These are phyloP conservation scores for Immersiella caudata DNA, from an alignment of 495 filamentous ascomycete species.

Conservation along the genomic window DNA sequence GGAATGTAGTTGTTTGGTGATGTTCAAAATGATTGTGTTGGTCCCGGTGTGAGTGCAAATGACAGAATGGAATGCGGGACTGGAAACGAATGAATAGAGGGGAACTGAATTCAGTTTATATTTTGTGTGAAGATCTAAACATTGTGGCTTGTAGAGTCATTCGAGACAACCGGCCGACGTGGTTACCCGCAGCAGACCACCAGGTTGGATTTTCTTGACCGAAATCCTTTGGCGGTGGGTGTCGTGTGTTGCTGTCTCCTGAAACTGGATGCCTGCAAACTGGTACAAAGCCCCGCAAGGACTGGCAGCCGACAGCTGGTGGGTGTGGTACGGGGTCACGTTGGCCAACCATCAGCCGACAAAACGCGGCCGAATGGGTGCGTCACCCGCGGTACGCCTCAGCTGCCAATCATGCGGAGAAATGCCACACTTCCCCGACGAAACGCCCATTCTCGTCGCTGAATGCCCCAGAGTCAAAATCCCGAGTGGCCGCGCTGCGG, in stretches of 20 bases:
- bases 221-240: neutral
- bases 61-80: neutral
- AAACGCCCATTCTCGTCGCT: neutral
- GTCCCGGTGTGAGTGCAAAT: neutral
- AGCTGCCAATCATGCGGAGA: neutral
- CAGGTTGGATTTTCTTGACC: neutral
- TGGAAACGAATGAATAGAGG: neutral
- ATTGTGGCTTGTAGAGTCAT: neutral
- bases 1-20: neutral
- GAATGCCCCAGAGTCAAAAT: neutral
- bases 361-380: neutral
- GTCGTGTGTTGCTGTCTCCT: conserved; percentile 6
- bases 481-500: neutral
- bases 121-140: neutral
- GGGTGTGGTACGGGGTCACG: neutral
- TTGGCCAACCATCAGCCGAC: conserved; percentile 5
- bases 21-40: neutral
- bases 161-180: neutral
- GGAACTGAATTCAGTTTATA: neutral
- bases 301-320: neutral
- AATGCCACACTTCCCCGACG: neutral
- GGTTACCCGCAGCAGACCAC: neutral
- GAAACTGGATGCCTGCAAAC: neutral
- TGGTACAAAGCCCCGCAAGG: neutral
- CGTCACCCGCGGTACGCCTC: neutral